A percentile compares a stretch with the other conserved stretches of the same genome.
phyloP scores from a whole-genome alignment of 176 grass and related monocot genomes.

The Avena atlantica region DNA sequence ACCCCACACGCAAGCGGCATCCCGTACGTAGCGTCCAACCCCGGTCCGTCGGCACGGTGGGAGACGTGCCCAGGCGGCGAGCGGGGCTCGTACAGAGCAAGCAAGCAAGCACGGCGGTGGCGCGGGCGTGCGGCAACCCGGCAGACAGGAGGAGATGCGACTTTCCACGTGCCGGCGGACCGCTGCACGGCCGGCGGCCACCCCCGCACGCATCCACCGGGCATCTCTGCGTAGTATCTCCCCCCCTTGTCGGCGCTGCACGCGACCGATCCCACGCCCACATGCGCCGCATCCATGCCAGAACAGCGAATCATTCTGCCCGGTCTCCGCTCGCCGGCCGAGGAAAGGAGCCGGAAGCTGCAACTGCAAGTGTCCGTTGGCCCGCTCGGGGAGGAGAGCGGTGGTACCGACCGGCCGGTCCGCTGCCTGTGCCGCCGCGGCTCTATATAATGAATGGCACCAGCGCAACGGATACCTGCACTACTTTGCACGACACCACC shows the following conservation, averaged over 20 bases:
- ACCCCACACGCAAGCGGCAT: too few species aligned
- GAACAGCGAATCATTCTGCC: not conserved
- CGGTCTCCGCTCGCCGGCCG: not conserved
- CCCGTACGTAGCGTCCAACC: too few species aligned
- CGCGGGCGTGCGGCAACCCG: not conserved
- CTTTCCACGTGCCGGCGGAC: constrained; percentile 51
- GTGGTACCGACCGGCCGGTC: not conserved
- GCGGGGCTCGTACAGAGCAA: not conserved
- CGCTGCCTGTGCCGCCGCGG: not conserved
- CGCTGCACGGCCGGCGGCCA: constrained; percentile 54
- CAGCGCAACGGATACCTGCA: constrained; percentile 36
- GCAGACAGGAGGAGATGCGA: not conserved
- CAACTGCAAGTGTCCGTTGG: not conserved
- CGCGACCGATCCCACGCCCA: constrained; percentile 5
- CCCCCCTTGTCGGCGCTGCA: constrained; percentile 43
- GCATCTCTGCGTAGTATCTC: too few species aligned
- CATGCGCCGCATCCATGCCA: too few species aligned
- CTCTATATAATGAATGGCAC: constrained; percentile 20
- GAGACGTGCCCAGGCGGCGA: not conserved
- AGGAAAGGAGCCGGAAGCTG: constrained; percentile 20
- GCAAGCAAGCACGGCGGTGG: not conserved
- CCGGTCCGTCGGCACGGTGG: too few species aligned
- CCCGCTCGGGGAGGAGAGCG: not conserved
- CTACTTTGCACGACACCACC: too few species aligned
- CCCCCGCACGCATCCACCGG: constrained; percentile 31